Conservation (phyloP, 176 grass and related monocot genomes). For the Aegilops sharonensis region DNA sequence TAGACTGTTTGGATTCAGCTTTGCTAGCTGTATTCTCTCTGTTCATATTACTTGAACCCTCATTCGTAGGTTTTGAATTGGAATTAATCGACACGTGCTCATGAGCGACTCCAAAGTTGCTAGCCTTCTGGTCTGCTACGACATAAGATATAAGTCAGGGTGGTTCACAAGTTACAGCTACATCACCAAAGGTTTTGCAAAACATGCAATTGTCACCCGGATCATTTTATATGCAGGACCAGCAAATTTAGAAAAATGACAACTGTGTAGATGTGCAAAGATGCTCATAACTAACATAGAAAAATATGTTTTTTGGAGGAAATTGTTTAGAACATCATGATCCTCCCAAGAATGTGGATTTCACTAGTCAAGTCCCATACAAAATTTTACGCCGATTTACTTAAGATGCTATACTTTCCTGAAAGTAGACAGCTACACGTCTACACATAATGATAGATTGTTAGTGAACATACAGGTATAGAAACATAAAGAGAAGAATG, state of each 20-base stretch:
- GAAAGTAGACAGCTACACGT: not conserved
- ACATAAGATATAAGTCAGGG: constrained; percentile 8
- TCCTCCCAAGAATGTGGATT: not conserved
- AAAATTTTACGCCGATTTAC: not conserved
- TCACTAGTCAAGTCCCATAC: not conserved
- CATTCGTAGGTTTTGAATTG: constrained; percentile 30
- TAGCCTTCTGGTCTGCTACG: constrained; percentile 44
- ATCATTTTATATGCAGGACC: not conserved
- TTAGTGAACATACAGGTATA: not conserved
- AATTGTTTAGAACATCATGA: not conserved
- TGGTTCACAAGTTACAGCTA: not conserved
- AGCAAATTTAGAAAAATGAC: not conserved
- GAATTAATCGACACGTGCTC: constrained; percentile 23
- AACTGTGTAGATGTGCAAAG: not conserved
- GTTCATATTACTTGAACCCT: constrained; percentile 28
- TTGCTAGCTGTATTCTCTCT: constrained; percentile 26
- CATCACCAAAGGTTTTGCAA: constrained; percentile 7
- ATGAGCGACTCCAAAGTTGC: constrained; percentile 35
- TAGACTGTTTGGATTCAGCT: constrained; percentile 46
- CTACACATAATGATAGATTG: not conserved
- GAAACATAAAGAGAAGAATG: constrained; percentile 11
- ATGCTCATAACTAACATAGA: not conserved
- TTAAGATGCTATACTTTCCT: not conserved
- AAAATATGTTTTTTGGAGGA: not conserved
- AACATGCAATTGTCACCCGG: not conserved